Base-by-base conservation (phyloP, 768 basidiomycete species). In the Amyloporia xantha region DNA sequence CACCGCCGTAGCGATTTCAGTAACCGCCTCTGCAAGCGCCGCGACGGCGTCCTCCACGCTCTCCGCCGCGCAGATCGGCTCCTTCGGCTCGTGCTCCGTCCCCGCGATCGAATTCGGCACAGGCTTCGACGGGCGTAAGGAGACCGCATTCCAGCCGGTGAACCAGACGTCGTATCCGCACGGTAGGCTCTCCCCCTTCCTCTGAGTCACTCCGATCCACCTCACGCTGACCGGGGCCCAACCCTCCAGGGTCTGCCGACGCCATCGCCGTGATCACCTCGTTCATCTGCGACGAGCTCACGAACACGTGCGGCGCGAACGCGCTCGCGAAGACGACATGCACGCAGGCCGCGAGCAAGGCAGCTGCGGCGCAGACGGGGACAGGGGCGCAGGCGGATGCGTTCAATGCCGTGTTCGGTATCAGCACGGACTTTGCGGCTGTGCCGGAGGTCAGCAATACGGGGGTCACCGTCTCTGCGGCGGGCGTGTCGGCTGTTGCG, bases 351-450 rank as follows among this genome's bases (percentile, higher is more conserved):
- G 67, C 66, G 51, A 48, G 57, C 13, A 62, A 61, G 23, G 60
- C 63, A 5, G 56, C 57, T 53, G 46, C 53, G 23, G 24, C 39
- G 27, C 43, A 62, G 9, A 50, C 62, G 17, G 59, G 63, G 55
- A 64, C 60, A 2, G 81, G 81, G 53, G 72, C 66, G 7, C 76
- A 79, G 56, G 81, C 82, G 13, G 82, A 83, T 60, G 73, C 68
- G 3, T 84, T 82, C 72, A 83, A 84, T 62, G 68, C 67, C n/a
- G 73, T 62, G 39, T 79, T 83, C 53, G 78, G 76, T 19, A 71
- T 78, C 51, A 64, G 41, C 2, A 81, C 80, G 39, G 62, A 76
- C 63, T 82, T 84, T 58, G 68, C 66, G 30, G n/a, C 11, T 15
- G 28, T 45, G n/a, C n/a, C n/a, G n/a, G n/a, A n/a, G n/a, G n/a